A percentile compares a stretch with the other conserved stretches of the same genome.
phyloP scores from a whole-genome alignment of 306 rosid species.

The Prunus padus region DNA sequence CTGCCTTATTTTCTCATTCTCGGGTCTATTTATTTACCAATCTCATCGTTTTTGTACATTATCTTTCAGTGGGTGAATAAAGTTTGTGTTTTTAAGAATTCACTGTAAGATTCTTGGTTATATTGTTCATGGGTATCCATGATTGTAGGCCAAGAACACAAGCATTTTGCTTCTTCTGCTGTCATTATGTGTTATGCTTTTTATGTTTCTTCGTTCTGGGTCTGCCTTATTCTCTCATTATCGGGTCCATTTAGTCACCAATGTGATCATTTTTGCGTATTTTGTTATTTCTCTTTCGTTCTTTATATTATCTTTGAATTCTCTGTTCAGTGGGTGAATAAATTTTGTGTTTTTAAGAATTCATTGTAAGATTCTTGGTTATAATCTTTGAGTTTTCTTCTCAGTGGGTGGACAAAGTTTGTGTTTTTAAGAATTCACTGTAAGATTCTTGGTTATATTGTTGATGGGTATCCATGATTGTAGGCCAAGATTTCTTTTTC shows the following conservation, averaged over 20 bases:
- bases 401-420: too few relatives aligned
- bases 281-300: neutral
- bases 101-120: too few relatives aligned
- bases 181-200: neutral
- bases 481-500: too few relatives aligned
- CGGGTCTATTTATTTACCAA: neutral
- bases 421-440: too few relatives aligned
- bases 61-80: neutral
- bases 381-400: too few relatives aligned
- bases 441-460: too few relatives aligned
- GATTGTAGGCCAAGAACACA: neutral
- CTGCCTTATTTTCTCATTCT: neutral
- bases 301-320: too few relatives aligned
- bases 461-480: too few relatives aligned
- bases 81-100: neutral
- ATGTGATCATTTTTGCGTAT: neutral
- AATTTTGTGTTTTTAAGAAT: too few relatives aligned
- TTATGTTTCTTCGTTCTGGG: neutral
- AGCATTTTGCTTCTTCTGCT: neutral
- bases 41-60: neutral
- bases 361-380: too few relatives aligned
- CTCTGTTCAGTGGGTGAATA: neutral
- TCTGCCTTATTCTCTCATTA: neutral
- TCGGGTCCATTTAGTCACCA: neutral
- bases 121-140: neutral